phyloP scores from a whole-genome alignment of 78 protist genomes.

The Dictyostelium firmibasis region DNA sequence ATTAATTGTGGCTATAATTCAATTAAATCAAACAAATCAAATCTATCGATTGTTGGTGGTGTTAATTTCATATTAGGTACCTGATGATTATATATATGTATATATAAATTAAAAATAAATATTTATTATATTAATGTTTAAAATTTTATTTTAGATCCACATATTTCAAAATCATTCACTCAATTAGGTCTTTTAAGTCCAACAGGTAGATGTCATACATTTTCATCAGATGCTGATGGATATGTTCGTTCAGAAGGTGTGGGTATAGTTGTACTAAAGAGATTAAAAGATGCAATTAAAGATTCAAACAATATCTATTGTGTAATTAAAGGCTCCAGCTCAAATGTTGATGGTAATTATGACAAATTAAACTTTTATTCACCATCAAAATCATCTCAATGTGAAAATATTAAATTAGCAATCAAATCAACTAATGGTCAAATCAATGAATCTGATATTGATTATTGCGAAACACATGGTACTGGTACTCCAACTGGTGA shows the following conservation, averaged over 20 bases:
- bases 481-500: constrained; percentile 87
- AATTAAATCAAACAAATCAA: neutral
- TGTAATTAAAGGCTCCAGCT: neutral
- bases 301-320: neutral
- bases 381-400: neutral
- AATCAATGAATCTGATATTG: constrained; percentile 9
- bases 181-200: constrained; percentile 26
- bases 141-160: neutral
- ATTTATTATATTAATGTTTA: neutral
- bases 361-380: neutral
- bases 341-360: neutral
- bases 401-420: neutral
- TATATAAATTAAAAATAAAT: no score
- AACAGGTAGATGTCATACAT: neutral
- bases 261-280: neutral
- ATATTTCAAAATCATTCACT: neutral
- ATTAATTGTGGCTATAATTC: neutral
- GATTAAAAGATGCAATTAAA: neutral
- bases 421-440: neutral
- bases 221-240: neutral
- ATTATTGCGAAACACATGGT: constrained; percentile 72
- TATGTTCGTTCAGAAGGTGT: neutral
- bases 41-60: neutral
- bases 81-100: neutral
- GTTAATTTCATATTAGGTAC: neutral